Percentiles rank a stretch among this genome's conserved stretches.
Evolutionary conservation across 164 flowering plant genomes (phyloP).

Genomic region (Hamamelis virginiana): DNA sequence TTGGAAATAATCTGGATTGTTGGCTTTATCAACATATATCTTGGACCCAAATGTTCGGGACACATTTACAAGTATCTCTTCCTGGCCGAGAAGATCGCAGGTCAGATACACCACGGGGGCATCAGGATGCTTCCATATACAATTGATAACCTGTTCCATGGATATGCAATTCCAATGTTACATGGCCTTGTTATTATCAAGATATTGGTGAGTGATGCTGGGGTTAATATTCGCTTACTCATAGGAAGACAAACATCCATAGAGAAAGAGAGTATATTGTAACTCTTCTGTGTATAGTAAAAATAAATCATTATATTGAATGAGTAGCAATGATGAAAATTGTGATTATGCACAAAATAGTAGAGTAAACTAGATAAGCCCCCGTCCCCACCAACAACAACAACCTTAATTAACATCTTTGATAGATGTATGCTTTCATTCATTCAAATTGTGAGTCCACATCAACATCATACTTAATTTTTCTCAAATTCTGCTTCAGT

Average conservation of each 20-base stretch:
- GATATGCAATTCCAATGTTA: not conserved
- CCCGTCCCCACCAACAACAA: no score
- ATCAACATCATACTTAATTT: not conserved
- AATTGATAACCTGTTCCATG: slow-evolving; percentile 65
- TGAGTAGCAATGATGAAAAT: no score
- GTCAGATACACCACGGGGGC: slow-evolving; percentile 66
- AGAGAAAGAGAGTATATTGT: not conserved
- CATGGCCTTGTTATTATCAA: not conserved
- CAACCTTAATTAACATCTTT: not conserved
- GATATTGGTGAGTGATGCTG: not conserved
- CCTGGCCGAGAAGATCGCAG: slow-evolving; percentile 87
- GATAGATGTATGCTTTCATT: not conserved
- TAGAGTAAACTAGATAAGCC: no score
- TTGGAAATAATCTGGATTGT: slow-evolving; percentile 47
- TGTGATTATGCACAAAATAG: no score
- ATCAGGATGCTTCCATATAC: slow-evolving; percentile 95
- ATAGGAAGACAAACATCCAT: not conserved
- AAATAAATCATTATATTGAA: no score
- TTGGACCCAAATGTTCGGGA: slow-evolving; percentile 76
- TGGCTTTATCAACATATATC: slow-evolving; percentile 59
- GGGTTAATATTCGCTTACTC: not conserved
- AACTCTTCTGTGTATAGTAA: no score
- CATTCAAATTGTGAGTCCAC: not conserved
- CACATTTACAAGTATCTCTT: slow-evolving; percentile 67
- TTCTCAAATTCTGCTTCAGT: not conserved